Evolutionary conservation across 768 basidiomycete genomes (phyloP).

Genomic region (Tubosaeta sp.): DNA sequence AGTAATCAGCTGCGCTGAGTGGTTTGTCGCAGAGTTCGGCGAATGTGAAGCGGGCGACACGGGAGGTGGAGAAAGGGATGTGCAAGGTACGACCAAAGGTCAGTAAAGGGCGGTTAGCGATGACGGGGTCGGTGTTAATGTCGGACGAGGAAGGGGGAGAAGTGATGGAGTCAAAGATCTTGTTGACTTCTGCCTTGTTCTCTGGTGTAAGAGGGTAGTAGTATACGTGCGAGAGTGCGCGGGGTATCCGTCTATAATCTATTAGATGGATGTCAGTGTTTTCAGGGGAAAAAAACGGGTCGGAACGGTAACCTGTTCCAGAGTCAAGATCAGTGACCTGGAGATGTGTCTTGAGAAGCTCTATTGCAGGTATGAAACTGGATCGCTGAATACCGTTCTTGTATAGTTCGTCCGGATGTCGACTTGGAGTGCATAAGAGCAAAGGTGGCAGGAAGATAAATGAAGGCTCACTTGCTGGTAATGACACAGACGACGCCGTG

Average conservation of each 20-base stretch:
- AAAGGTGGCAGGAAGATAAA: background rate
- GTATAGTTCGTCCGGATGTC: slow-evolving; percentile 95
- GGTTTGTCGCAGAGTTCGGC: slow-evolving; percentile 83
- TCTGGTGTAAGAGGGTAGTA: slow-evolving; percentile 72
- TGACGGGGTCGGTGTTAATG: slow-evolving; percentile 42
- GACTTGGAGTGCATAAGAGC: slow-evolving; percentile 45
- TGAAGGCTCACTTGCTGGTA: slow-evolving; percentile 82
- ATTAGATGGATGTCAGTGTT: slow-evolving; percentile 1
- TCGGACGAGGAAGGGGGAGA: slow-evolving; percentile 38
- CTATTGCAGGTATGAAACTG: slow-evolving; percentile 93
- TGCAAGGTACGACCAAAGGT: slow-evolving; percentile 89
- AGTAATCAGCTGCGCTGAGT: slow-evolving; percentile 90
- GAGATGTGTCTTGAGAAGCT: slow-evolving; percentile 83
- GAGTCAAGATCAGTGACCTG: slow-evolving; percentile 91
- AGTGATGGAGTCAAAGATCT: slow-evolving; percentile 77
- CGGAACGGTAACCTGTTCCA: slow-evolving; percentile 62
- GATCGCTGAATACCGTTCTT: slow-evolving; percentile 97
- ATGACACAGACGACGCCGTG: slow-evolving; percentile 92
- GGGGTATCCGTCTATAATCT: slow-evolving; percentile 95
- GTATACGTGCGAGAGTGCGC: slow-evolving; percentile 92
- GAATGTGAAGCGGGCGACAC: slow-evolving; percentile 84
- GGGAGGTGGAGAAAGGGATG: slow-evolving; percentile 76
- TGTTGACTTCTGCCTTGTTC: slow-evolving; percentile 66
- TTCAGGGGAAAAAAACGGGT: background rate
- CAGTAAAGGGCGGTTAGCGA: slow-evolving; percentile 58